A percentile compares a stretch with the other conserved stretches of the same genome.
phyloP scores from a whole-genome alignment of 352 stramenopile species.

The Thraustotheca clavata region DNA sequence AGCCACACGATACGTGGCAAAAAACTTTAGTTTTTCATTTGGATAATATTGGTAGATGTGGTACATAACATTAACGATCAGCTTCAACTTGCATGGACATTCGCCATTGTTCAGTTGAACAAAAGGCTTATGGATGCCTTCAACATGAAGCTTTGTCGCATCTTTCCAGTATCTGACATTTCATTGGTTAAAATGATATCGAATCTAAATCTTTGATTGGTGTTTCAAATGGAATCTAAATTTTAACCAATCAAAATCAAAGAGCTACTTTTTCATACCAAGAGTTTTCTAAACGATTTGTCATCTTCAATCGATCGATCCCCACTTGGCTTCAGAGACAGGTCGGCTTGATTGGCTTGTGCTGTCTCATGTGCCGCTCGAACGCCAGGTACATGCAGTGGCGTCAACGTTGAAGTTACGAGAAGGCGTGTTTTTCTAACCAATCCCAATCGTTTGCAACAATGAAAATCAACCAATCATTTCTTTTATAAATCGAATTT shows the following conservation, averaged over 20 bases:
- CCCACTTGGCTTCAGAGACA: neutral
- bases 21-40: too few species aligned
- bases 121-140: too few species aligned
- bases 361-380: constrained; percentile 1
- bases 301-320: constrained; percentile 9
- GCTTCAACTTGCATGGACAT: too few species aligned
- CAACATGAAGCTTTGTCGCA: too few species aligned
- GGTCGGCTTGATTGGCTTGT: constrained; percentile 11
- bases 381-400: neutral
- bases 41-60: too few species aligned
- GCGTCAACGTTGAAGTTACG: constrained; percentile 21
- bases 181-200: constrained; percentile 9
- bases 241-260: neutral
- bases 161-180: too few species aligned
- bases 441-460: neutral
- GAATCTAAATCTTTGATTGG: too few species aligned
- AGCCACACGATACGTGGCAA: too few species aligned
- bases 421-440: neutral
- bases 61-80: too few species aligned
- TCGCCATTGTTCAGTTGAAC: too few species aligned
- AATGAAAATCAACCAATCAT: constrained; percentile 1
- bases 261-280: neutral
- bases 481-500: neutral
- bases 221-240: neutral
- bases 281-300: constrained; percentile 9